Base-by-base conservation (phyloP, 345 rosid genomes). In the Populus nigra region DNA sequence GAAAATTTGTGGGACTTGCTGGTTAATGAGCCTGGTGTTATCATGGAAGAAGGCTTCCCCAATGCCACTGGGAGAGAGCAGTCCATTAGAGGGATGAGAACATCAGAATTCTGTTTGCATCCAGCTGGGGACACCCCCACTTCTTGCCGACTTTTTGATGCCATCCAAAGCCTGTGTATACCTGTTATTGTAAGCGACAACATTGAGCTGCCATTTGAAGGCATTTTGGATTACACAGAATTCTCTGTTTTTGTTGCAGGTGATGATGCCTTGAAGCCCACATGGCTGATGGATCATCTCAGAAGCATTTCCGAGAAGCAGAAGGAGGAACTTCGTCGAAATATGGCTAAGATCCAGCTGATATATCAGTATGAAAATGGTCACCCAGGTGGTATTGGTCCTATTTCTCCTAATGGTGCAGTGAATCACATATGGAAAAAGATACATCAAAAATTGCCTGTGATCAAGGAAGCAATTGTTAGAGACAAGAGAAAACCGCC, bases 101-200 rank as follows among this genome's bases (percentile, higher is more conserved):
- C 90, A 35, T 92, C 97, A 17, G 95, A 93, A 73, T 96, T 93
- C 86, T 96, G 99, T 79, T 86, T 96, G 82, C 99, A 96, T 82
- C 99, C 98, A 7, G 97, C 97, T 0, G 99, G 99, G 68, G 99
- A 93, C 74, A 93, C 99, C 23, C 97, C 99, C 25, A 93, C 98
- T 69, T 96, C 97, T 74, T 96, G 99, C 79, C 88, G 97, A 66
- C 94, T 96, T 73, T 96, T 96, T 50, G 97, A 96, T 82, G 99
- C 99, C 83, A 85, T 96, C 67, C 97, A 90, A 82, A 96, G 98
- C 82, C 93, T 96, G 6, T 96, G 99, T 78, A 92, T 93, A 67
- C 99, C 98, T 33, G 93, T 96, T 71, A 86, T 96, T 50, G 88
- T 93, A 72, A 96, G 98, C 4, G 98, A 96, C 83, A 82, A 81